These are phyloP conservation scores for Podospora appendiculata DNA, from an alignment of 495 filamentous ascomycete genomes.

Conservation along the genomic window DNA sequence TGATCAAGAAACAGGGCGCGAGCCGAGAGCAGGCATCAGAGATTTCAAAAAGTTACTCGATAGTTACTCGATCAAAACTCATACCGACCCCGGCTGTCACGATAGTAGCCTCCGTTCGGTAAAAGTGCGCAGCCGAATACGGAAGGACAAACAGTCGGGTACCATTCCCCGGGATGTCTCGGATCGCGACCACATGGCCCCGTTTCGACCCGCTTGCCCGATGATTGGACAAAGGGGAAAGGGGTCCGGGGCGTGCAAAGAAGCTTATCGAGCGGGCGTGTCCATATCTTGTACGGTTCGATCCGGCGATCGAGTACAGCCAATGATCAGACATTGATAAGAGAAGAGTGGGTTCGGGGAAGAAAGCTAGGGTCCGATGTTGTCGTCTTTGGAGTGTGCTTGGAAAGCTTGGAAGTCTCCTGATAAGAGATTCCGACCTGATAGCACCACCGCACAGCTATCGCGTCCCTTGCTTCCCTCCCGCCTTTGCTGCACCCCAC, in stretches of 20 bases:
- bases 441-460: no score
- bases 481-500: no score
- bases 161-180: constrained; percentile 2
- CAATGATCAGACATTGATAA: background rate
- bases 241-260: constrained; percentile 2
- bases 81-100: background rate
- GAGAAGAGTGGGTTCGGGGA: background rate
- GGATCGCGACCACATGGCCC: background rate
- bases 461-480: no score
- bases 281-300: no score
- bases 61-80: constrained; percentile 32
- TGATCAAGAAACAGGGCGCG: no score
- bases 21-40: no score
- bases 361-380: no score
- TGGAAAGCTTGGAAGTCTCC: no score
- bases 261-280: background rate
- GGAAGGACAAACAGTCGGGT: constrained; percentile 5
- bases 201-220: background rate
- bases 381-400: no score
- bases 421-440: no score
- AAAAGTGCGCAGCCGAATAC: constrained; percentile 6
- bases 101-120: constrained; percentile 12
- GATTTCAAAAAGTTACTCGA: constrained; percentile 19
- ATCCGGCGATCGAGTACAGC: background rate
- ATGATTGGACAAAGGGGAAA: constrained; percentile 6